Evolutionary conservation across 768 basidiomycete species (phyloP).

Genomic region (Tylopilus cervinicoccineus): DNA sequence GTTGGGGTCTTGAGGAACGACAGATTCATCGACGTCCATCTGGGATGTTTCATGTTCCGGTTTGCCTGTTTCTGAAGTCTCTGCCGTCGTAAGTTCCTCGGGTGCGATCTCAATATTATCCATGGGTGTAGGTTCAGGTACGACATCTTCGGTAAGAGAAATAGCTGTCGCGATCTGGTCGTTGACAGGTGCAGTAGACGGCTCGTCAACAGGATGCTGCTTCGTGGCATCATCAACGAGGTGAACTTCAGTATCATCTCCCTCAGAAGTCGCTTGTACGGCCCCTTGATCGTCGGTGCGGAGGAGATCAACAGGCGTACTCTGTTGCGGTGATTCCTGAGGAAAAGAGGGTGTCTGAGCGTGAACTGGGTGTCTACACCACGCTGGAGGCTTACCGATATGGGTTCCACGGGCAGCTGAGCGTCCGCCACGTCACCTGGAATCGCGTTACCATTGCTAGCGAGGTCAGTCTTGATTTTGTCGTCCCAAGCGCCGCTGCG

Average conservation of each 20-base stretch:
- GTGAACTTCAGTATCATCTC: background rate
- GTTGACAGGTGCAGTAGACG: conserved; percentile 4
- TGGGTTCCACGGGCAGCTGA: background rate
- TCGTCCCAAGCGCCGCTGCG: conserved; percentile 64
- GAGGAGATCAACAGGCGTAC: background rate
- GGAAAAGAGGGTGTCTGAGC: background rate
- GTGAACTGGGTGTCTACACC: background rate
- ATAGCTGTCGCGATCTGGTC: background rate
- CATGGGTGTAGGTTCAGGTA: background rate
- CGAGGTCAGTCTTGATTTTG: conserved; percentile 39
- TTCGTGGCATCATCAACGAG: conserved; percentile 4
- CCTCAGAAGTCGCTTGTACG: conserved; percentile 1
- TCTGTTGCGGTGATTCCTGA: conserved; percentile 13
- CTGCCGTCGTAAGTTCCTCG: conserved; percentile 10
- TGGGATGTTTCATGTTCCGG: background rate
- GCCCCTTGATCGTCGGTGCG: background rate
- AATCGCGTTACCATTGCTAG: conserved; percentile 5
- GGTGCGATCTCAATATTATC: conserved; percentile 5
- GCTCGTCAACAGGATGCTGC: background rate
- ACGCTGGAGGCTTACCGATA: conserved; percentile 9
- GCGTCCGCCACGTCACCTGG: background rate
- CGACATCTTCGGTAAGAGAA: conserved; percentile 9
- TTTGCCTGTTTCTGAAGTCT: conserved; percentile 1
- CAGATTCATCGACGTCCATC: conserved; percentile 15
- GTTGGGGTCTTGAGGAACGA: conserved; percentile 9